Conservation (phyloP, 2,329 filamentous ascomycete genomes). For the Pseudocercospora crystallina region DNA sequence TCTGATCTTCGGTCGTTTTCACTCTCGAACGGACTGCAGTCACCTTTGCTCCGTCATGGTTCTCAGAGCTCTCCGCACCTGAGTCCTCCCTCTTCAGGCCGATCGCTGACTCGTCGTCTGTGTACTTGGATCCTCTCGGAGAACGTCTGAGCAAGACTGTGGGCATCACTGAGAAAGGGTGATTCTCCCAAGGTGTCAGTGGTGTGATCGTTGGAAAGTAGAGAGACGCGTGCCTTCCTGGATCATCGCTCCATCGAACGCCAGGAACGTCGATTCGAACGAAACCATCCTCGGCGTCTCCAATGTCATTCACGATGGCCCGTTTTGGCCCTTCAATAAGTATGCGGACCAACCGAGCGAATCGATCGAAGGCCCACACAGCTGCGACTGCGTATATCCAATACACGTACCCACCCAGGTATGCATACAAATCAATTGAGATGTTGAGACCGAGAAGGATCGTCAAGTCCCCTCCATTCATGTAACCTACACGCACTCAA, state of each 20-base stretch:
- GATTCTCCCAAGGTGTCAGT: slow-evolving; percentile 50
- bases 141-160: background rate
- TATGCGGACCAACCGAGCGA: slow-evolving; percentile 42
- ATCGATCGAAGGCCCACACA: slow-evolving; percentile 50
- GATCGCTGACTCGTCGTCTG: too few species aligned
- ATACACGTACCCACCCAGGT: slow-evolving; percentile 46
- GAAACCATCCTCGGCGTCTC: slow-evolving; percentile 37
- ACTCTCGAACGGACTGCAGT: too few species aligned
- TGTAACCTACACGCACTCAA: too few species aligned
- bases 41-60: too few species aligned
- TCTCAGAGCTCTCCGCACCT: too few species aligned
- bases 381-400: slow-evolving; percentile 48
- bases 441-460: too few species aligned
- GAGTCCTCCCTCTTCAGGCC: too few species aligned
- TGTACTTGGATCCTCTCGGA: too few species aligned
- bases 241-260: slow-evolving; percentile 34
- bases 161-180: slow-evolving; percentile 48
- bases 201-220: slow-evolving; percentile 50
- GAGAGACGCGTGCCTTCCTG: slow-evolving; percentile 41
- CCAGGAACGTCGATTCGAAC: slow-evolving; percentile 46
- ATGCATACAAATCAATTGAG: slow-evolving; percentile 34
- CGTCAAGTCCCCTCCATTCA: too few species aligned
- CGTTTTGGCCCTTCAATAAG: too few species aligned
- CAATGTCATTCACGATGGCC: slow-evolving; percentile 36
- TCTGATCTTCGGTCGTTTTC: too few species aligned